These are phyloP conservation scores for Spinacia oleracea DNA, from an alignment of 179 eudicot species.

Conservation along the genomic window DNA sequence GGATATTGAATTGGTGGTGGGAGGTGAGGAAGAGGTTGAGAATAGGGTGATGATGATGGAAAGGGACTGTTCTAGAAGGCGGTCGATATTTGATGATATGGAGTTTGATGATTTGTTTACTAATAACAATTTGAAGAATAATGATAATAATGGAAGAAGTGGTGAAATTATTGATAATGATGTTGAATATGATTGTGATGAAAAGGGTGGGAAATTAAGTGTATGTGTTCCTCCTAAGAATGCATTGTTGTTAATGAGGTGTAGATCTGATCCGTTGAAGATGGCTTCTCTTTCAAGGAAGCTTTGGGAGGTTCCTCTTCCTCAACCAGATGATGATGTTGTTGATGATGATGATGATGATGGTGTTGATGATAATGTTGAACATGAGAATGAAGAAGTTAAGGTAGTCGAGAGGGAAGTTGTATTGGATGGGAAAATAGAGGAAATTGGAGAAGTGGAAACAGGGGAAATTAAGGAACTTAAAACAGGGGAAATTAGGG, in stretches of 20 bases:
- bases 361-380: too few relatives aligned
- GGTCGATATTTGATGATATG: slow-evolving; percentile 63
- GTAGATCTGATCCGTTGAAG: slow-evolving; percentile 84
- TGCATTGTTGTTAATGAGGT: slow-evolving; percentile 81
- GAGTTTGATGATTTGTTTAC: slow-evolving; percentile 50
- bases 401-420: slow-evolving; percentile 6
- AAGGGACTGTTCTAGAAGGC: slow-evolving; percentile 43
- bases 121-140: neutral
- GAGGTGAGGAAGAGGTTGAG: slow-evolving; percentile 34
- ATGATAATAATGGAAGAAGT: neutral
- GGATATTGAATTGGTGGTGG: slow-evolving; percentile 68
- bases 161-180: neutral
- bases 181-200: neutral
- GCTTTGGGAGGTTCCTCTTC: slow-evolving; percentile 42
- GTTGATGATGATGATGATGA: too few relatives aligned
- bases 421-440: slow-evolving; percentile 10
- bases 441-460: neutral
- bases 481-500: neutral
- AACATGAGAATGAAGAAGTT: slow-evolving; percentile 4
- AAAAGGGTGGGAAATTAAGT: slow-evolving; percentile 45
- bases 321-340: slow-evolving; percentile 5
- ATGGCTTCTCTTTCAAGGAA: slow-evolving; percentile 64
- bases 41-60: slow-evolving; percentile 24
- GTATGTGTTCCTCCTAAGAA: slow-evolving; percentile 80
- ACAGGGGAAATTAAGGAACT: neutral